Base-by-base conservation (phyloP, 129 eudicot species). In the Lonicera japonica region DNA sequence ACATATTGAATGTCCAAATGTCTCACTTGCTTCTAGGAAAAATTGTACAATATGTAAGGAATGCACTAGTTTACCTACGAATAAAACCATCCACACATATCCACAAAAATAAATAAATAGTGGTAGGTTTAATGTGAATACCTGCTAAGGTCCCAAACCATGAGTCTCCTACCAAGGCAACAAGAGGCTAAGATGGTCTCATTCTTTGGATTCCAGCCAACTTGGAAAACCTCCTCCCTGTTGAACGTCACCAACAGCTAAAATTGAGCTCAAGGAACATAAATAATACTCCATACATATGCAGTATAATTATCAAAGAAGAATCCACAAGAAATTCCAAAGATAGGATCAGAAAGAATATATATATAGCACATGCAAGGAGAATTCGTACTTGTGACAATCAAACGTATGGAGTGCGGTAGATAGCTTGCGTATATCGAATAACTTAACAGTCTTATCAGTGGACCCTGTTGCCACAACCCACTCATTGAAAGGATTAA, bases 101-200 rank as follows among this genome's bases (percentile, higher is more conserved):
- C 66, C 1, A 15, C 21, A 60, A 21, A n/a, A 18, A 15, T 22
- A 43, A 9, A 61, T 0, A 16, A 43, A 56, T 20, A n/a, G 16
- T n/a, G n/a, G n/a, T 25, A 5, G 22, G 46, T 22, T n/a, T 50
- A 24, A 52, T n/a, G 52, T 22, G 64, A 15, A 9, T 86, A 92
- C 98, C 98, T 87, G 82, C 98, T 88, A 67, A 92, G 96, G 70
- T 92, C 97, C 97, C 97, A 86, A 65, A 84, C 94, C 97, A 91
- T 87, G 40, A 91, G 90, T 68, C 97, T 82, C 62, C 98, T 80
- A 47, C 98, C 98, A 74, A 92, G 90, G 70, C 98, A 92, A 57
- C 96, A 92, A 57, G 98, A 92, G 61, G 98, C 96, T 72, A 92
- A 69, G 53, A 92, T 82, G 29, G 98, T 84, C 77, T 92, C 98